Percentiles rank a stretch among this genome's conserved stretches.
These are phyloP conservation scores for Melampsora occidentalis DNA, from an alignment of 1,284 basidiomycete genomes.

Conservation along the genomic window DNA sequence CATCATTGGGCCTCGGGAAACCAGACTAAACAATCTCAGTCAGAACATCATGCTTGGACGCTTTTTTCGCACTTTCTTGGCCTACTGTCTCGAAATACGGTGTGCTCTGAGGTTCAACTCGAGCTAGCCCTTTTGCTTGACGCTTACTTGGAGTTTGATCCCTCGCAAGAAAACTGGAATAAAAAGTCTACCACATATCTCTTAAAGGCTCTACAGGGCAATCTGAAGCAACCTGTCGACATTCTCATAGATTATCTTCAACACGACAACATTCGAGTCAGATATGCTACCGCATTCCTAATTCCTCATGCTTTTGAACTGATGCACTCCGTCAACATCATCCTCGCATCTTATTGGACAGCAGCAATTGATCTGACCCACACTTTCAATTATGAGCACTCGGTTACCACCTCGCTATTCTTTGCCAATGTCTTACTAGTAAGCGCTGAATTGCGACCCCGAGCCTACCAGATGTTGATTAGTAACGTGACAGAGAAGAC, in stretches of 20 bases:
- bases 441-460: slow-evolving; percentile 74
- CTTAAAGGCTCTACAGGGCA: not conserved
- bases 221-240: slow-evolving; percentile 12
- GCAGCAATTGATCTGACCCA: slow-evolving; percentile 9
- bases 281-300: slow-evolving; percentile 26
- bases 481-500: slow-evolving; percentile 58
- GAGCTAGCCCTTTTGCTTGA: slow-evolving; percentile 27
- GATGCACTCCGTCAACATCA: not conserved
- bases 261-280: slow-evolving; percentile 34
- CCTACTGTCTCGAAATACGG: slow-evolving; percentile 22
- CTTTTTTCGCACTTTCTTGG: slow-evolving; percentile 19
- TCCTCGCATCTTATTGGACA: slow-evolving; percentile 30
- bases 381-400: slow-evolving; percentile 61
- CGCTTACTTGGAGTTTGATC: slow-evolving; percentile 11
- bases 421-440: slow-evolving; percentile 80
- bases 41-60: slow-evolving; percentile 21
- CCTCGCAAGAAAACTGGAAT: slow-evolving; percentile 13
- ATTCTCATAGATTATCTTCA: slow-evolving; percentile 32
- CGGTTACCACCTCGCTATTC: slow-evolving; percentile 73
- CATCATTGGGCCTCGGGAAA: slow-evolving; percentile 9
- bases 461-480: slow-evolving; percentile 80
- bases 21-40: not conserved
- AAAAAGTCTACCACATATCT: not conserved
- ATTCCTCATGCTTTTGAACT: slow-evolving; percentile 30
- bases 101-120: slow-evolving; percentile 21